These are phyloP conservation scores for Glarea lozoyensis DNA, from an alignment of 495 filamentous ascomycete species.

Conservation along the genomic window DNA sequence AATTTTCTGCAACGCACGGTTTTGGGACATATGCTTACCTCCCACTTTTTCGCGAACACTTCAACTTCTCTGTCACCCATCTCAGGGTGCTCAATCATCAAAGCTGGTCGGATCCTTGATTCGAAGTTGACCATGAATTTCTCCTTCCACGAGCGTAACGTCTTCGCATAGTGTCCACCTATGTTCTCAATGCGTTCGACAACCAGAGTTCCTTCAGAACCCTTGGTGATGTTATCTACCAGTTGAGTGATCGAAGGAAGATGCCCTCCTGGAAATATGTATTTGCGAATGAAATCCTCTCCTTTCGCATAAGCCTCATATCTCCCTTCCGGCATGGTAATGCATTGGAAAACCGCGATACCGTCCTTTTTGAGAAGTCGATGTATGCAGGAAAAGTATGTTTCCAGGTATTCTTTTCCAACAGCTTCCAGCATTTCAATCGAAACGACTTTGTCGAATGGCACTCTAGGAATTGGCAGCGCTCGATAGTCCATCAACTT, in stretches of 20 bases:
- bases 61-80: conserved; percentile 51
- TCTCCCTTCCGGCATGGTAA: conserved; percentile 59
- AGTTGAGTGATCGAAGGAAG: conserved; percentile 57
- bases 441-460: conserved; percentile 59
- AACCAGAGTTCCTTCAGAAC: conserved; percentile 48
- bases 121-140: conserved; percentile 54
- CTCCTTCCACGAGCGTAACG: conserved; percentile 57
- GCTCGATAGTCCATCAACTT: conserved; percentile 52
- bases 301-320: conserved; percentile 35
- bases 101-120: conserved; percentile 41
- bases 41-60: conserved; percentile 61
- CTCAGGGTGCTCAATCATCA: conserved; percentile 39
- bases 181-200: conserved; percentile 59
- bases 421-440: conserved; percentile 76
- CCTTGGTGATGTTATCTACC: conserved; percentile 46
- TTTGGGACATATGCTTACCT: conserved; percentile 28
- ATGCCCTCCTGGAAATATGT: conserved; percentile 70
- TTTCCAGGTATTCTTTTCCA: conserved; percentile 51
- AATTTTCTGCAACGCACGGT: not conserved
- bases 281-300: conserved; percentile 57
- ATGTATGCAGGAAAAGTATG: conserved; percentile 52
- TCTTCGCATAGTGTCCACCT: conserved; percentile 61
- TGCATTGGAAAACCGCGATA: conserved; percentile 64
- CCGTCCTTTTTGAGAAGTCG: conserved; percentile 55
- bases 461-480: conserved; percentile 37